Percentiles rank a stretch among this genome's conserved stretches.
These are phyloP conservation scores for Chytriomyces hyalinus DNA, from an alignment of 192 early-diverging fungal species.

Conservation along the genomic window DNA sequence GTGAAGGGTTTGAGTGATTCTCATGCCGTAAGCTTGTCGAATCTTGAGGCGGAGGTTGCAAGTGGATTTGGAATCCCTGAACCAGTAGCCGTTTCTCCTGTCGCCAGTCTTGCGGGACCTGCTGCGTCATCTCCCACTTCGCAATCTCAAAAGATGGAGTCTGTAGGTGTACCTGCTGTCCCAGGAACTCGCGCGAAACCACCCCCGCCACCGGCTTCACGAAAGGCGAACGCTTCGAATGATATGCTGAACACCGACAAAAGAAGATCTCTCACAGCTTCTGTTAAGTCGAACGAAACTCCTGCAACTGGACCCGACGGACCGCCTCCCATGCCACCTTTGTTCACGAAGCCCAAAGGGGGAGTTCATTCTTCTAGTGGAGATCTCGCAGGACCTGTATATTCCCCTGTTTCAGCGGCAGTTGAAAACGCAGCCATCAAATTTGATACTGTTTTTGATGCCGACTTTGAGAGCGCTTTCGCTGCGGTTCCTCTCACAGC, in stretches of 20 bases:
- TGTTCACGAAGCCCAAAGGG: constrained; percentile 28
- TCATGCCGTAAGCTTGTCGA: neutral
- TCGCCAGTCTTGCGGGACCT: neutral
- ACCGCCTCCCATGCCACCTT: constrained; percentile 32
- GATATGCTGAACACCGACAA: constrained; percentile 8
- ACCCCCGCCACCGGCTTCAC: constrained; percentile 30
- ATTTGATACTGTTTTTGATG: constrained; percentile 24
- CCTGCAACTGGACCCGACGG: neutral
- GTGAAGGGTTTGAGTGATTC: neutral
- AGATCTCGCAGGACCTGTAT: neutral
- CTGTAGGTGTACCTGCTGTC: neutral
- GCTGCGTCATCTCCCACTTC: neutral
- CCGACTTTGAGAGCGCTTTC: constrained; percentile 30
- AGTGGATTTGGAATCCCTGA: neutral
- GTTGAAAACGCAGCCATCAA: neutral
- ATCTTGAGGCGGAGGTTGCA: neutral
- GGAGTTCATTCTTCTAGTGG: neutral
- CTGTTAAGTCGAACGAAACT: neutral
- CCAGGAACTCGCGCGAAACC: constrained; percentile 5
- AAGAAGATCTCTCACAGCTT: constrained; percentile 13
- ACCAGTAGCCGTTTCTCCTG: neutral
- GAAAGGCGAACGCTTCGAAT: neutral
- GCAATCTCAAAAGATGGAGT: neutral
- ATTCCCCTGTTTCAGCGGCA: neutral
- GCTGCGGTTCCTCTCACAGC: neutral